Evolutionary conservation across 2,329 filamentous ascomycete genomes (phyloP).

Genomic region (Penicillium brevicompactum): DNA sequence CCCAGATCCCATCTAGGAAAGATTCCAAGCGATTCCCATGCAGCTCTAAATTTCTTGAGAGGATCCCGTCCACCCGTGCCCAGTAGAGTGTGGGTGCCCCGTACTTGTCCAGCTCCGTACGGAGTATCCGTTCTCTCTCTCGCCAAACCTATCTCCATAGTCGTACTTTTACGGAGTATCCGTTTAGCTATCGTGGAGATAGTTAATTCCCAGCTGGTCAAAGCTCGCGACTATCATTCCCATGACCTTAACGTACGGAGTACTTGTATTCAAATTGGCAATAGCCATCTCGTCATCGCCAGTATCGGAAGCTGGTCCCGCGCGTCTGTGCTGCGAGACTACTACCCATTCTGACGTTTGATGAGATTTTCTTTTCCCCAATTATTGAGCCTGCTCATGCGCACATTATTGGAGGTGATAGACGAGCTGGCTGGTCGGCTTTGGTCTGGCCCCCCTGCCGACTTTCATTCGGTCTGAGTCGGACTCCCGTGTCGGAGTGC

Average conservation of each 20-base stretch:
- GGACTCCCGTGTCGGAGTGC: conserved; percentile 9
- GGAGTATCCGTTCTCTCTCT: not conserved
- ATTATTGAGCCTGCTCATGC: not conserved
- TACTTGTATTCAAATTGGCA: not conserved
- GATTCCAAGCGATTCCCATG: conserved; percentile 15
- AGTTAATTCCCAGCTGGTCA: not conserved
- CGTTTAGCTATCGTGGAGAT: not conserved
- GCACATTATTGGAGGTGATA: not conserved
- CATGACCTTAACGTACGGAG: not conserved
- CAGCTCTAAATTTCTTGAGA: conserved; percentile 17
- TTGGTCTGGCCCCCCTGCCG: not conserved
- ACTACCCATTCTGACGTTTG: not conserved
- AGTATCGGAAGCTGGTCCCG: not conserved
- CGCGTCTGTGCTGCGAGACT: conserved; percentile 5
- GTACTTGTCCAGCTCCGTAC: not conserved
- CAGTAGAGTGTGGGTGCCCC: conserved; percentile 16
- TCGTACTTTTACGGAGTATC: not conserved
- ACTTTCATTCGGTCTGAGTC: conserved; percentile 5
- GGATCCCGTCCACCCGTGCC: conserved; percentile 3
- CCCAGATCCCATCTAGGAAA: conserved; percentile 6
- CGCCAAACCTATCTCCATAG: not conserved
- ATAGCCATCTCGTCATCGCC: not conserved
- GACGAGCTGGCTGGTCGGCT: not conserved
- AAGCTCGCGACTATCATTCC: not conserved
- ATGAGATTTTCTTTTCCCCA: no score